Percentiles rank a stretch among this genome's conserved stretches.
These are phyloP conservation scores for Penicillium paxilli DNA, from an alignment of 495 filamentous ascomycete species.

Conservation along the genomic window DNA sequence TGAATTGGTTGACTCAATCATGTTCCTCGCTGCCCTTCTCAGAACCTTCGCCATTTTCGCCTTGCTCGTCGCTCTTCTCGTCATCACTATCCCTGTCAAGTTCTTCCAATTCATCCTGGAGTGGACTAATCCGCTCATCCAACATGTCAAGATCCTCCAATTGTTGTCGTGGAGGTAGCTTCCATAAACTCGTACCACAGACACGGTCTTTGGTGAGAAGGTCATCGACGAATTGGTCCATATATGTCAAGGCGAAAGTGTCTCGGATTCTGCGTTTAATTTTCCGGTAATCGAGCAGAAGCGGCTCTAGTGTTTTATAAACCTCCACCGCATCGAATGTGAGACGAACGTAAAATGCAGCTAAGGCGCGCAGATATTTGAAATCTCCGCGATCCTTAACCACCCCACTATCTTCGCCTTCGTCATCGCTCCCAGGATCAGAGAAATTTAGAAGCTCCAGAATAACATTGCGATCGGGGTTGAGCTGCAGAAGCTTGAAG, in stretches of 20 bases:
- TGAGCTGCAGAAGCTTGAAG: conserved; percentile 91
- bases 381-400: conserved; percentile 65
- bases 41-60: conserved; percentile 19
- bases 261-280: conserved; percentile 70
- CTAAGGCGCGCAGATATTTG: conserved; percentile 87
- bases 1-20: conserved; percentile 21
- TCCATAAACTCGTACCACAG: conserved; percentile 90
- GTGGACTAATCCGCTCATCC: conserved; percentile 80
- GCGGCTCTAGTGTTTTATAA: conserved; percentile 77
- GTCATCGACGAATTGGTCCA: conserved; percentile 95
- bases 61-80: conserved; percentile 12
- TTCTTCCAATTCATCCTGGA: conserved; percentile 81
- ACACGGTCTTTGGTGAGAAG: conserved; percentile 85
- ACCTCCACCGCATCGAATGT: conserved; percentile 82
- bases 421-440: conserved; percentile 39
- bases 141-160: conserved; percentile 89
- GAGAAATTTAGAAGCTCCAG: conserved; percentile 71
- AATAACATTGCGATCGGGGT: conserved; percentile 76
- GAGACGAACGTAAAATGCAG: conserved; percentile 89
- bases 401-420: conserved; percentile 27
- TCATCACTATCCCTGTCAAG: conserved; percentile 68
- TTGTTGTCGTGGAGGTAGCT: conserved; percentile 76
- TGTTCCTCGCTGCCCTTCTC: conserved; percentile 15
- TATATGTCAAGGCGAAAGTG: conserved; percentile 69
- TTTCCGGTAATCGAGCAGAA: conserved; percentile 81